Conservation (phyloP, 176 grass and related monocot species). For the Leersia perrieri region DNA sequence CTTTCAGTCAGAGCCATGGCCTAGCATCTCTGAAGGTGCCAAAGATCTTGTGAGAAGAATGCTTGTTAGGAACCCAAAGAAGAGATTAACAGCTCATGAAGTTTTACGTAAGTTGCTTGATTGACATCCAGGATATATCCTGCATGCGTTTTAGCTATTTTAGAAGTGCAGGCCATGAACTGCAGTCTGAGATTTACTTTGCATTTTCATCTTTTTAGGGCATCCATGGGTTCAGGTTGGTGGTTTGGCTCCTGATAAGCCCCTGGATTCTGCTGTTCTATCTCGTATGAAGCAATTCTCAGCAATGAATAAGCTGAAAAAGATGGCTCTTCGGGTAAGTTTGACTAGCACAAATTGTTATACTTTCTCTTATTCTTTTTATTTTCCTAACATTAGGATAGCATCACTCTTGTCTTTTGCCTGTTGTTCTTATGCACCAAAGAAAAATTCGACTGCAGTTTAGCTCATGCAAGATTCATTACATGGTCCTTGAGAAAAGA, state of each 20-base stretch:
- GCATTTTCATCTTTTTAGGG: constrained; percentile 39
- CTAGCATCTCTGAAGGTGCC: constrained; percentile 82
- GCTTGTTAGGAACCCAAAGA: constrained; percentile 81
- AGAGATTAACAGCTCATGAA: constrained; percentile 83
- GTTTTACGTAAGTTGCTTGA: constrained; percentile 64
- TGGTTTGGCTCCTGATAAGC: constrained; percentile 77
- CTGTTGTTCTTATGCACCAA: not conserved
- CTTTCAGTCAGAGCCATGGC: constrained; percentile 86
- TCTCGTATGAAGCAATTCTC: constrained; percentile 94
- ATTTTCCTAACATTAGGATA: not conserved
- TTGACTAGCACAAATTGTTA: not conserved
- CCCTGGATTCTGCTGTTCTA: constrained; percentile 79
- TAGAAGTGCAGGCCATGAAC: not conserved
- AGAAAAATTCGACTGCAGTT: not conserved
- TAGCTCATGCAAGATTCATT: not conserved
- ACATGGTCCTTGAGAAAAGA: not conserved
- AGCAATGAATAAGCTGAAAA: constrained; percentile 93
- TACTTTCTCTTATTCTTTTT: not conserved
- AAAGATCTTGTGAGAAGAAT: constrained; percentile 93
- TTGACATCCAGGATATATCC: not conserved
- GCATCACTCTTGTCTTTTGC: constrained; percentile 9
- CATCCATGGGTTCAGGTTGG: constrained; percentile 93
- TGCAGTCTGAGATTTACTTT: not conserved
- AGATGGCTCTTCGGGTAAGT: constrained; percentile 86
- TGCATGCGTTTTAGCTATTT: not conserved